Evolutionary conservation across 2,329 filamentous ascomycete genomes (phyloP), one percentile per base, ranked within the genome.

Genomic region (Alternaria gansuensis): DNA sequence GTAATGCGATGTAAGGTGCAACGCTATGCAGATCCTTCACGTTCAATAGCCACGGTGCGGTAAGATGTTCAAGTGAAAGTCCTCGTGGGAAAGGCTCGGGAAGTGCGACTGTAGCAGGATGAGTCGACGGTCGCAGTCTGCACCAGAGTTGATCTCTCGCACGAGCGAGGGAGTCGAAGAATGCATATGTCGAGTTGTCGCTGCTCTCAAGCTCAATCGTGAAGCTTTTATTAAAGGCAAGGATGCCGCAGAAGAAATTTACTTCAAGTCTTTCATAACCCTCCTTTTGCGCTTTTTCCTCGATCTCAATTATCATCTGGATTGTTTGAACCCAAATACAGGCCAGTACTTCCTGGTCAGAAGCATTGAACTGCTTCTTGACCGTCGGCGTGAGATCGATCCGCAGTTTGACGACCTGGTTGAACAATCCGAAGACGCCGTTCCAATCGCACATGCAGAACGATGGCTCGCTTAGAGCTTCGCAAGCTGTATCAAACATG

Each of bases 81-180:
- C 77, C 77, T 28, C 66, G 69, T 2, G 76, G 74, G 24, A 74
- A 76, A 5, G 68, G 62, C 6, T 62, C 55, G 0, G 71, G 72
- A 1, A 80, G 61, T 1, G 64, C 52, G 2, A 67, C 56, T 6
- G 63, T 63, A n/a, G 64, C 65, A 11, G 76, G 69, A 51, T 66
- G 52, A 3, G 55, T 31, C 7, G 31, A 67, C 4, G 63, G 56
- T 36, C 78, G 70, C 41, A 72, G 44, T 5, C 60, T 54, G 7
- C 31, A 44, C 77, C 78, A 79, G 0, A 78, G 46, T 5, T 66
- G 43, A 48, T 79, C 62, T 45, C 77, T 70, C 7, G 62, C 64
- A 58, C 63, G 63, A 28, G 78, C 77, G 29, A 79, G 63, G 23
- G 74, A 63, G 44, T 80, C 75, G 1, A 79, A 41, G 51, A 80